Conservation (phyloP, 257 asterid species). For the Capsicum rhomboideum region DNA sequence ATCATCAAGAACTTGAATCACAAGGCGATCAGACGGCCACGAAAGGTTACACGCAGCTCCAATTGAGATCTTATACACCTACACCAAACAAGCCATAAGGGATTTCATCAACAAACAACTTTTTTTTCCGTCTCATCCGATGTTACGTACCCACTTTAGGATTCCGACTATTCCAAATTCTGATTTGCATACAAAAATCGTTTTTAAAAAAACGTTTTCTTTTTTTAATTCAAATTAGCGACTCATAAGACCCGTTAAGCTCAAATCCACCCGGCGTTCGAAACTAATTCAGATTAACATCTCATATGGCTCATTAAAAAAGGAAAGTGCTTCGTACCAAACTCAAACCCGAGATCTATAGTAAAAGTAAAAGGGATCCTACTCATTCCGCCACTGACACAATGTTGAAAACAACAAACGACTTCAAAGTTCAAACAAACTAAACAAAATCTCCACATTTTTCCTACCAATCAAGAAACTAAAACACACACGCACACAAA, state of each 20-base stretch:
- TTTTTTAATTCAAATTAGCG: too few relatives aligned
- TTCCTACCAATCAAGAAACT: background rate
- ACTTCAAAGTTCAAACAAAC: background rate
- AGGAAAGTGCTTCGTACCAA: background rate
- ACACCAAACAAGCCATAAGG: background rate
- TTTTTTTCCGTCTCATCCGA: too few relatives aligned
- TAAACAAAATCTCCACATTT: background rate
- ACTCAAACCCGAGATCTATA: background rate
- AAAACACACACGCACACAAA: background rate
- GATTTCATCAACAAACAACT: background rate
- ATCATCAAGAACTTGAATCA: conserved; percentile 89
- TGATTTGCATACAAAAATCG: background rate
- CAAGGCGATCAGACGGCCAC: conserved; percentile 89
- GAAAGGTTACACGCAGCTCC: conserved; percentile 95
- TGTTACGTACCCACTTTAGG: background rate
- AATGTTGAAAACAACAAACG: background rate
- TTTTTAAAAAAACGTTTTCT: too few relatives aligned
- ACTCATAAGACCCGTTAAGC: background rate
- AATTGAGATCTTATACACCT: conserved; percentile 93
- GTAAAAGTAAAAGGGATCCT: background rate
- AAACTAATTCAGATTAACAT: background rate
- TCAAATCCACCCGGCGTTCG: background rate
- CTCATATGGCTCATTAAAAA: background rate
- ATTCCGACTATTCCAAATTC: background rate
- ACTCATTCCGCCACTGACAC: background rate